A percentile compares a stretch with the other conserved stretches of the same genome.
phyloP scores from a whole-genome alignment of 192 early-diverging fungal genomes.

The Coemansia erecta region DNA sequence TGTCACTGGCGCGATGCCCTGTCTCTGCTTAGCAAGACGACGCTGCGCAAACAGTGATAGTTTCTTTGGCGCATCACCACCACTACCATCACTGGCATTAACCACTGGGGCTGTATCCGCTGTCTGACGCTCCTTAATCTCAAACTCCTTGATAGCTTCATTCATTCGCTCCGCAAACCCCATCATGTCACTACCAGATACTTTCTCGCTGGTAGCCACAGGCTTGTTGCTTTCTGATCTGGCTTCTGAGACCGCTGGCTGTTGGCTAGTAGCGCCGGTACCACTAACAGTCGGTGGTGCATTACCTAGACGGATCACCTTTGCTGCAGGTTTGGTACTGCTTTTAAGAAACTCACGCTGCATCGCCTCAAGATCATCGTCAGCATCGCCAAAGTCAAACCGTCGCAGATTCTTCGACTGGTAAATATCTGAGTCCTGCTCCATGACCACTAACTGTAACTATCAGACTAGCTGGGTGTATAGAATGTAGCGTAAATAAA shows the following conservation, averaged over 20 bases:
- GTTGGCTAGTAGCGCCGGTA: background rate
- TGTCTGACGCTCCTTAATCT: constrained; percentile 13
- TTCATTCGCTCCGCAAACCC: constrained; percentile 35
- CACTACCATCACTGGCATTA: background rate
- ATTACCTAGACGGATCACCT: constrained; percentile 20
- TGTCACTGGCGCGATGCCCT: background rate
- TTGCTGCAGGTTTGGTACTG: constrained; percentile 40
- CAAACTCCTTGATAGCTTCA: constrained; percentile 39
- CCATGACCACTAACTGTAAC: background rate
- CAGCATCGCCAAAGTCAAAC: constrained; percentile 18
- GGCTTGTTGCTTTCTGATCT: background rate
- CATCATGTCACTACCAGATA: constrained; percentile 9
- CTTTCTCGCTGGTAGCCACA: background rate
- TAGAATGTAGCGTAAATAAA: background rate
- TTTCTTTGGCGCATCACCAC: constrained; percentile 11
- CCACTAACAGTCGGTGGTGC: constrained; percentile 11
- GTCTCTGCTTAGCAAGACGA: constrained; percentile 32
- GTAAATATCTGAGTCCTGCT: background rate
- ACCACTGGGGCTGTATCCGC: background rate
- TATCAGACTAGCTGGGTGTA: background rate
- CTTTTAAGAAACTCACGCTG: constrained; percentile 42
- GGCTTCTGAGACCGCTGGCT: background rate
- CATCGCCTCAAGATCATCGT: constrained; percentile 41
- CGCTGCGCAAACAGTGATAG: constrained; percentile 53
- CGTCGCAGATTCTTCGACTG: background rate